Conservation (phyloP, 2,329 filamentous ascomycete species). For the Penicillium sp. region DNA sequence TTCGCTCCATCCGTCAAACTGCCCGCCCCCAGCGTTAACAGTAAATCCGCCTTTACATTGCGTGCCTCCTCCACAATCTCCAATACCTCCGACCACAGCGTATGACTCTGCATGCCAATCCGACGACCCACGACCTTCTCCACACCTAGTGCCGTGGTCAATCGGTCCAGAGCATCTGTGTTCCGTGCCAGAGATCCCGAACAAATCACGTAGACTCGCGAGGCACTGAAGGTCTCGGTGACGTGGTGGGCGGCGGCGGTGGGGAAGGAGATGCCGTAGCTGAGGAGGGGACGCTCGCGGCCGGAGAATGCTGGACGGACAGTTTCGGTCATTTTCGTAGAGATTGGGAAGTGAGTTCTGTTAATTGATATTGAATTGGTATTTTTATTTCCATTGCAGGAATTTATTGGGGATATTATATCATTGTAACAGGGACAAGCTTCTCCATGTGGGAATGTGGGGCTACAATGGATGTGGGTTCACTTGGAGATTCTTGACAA, state of each 20-base stretch:
- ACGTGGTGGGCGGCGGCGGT: conserved; percentile 55
- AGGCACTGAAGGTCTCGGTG: conserved; percentile 52
- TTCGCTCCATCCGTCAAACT: conserved; percentile 64
- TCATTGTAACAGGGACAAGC: conserved; percentile 1
- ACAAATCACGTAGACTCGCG: conserved; percentile 58
- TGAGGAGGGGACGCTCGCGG: conserved; percentile 50
- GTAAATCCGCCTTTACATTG: conserved; percentile 51
- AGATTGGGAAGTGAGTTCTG: neutral
- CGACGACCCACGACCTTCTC: conserved; percentile 51
- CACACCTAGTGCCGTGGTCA: conserved; percentile 51
- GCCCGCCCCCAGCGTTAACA: conserved; percentile 62
- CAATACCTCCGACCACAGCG: conserved; percentile 60
- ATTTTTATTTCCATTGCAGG: neutral
- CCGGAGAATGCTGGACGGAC: conserved; percentile 46
- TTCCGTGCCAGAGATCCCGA: conserved; percentile 57
- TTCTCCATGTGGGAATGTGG: conserved; percentile 22
- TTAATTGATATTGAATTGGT: neutral
- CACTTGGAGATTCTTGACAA: neutral
- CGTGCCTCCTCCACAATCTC: conserved; percentile 53
- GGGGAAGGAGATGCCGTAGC: conserved; percentile 56
- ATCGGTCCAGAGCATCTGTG: conserved; percentile 52
- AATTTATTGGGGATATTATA: neutral
- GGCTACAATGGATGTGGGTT: conserved; percentile 11
- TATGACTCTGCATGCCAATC: conserved; percentile 61
- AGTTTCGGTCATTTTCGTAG: conserved; percentile 38